Conservation (phyloP, 108 stramenopile genomes). For the Cylindrotheca closterium region DNA sequence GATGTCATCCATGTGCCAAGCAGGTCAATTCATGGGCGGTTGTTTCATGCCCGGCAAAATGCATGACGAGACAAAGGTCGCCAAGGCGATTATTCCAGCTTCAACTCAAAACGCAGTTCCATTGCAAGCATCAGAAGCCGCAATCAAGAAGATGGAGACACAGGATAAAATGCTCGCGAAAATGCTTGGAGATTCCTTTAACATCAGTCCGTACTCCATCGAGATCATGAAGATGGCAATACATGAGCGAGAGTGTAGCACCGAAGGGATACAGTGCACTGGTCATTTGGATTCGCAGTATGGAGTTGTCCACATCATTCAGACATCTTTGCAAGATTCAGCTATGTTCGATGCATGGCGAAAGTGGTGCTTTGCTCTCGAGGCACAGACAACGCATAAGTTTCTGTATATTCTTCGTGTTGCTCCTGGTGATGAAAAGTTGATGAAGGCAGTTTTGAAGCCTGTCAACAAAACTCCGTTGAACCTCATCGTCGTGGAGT, state of each 20-base stretch:
- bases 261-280: neutral
- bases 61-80: neutral
- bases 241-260: neutral
- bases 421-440: conserved; percentile 24
- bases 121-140: neutral
- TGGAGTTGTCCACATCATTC: neutral
- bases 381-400: conserved; percentile 39
- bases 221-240: neutral
- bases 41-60: neutral
- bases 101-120: neutral
- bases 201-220: neutral
- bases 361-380: conserved; percentile 9
- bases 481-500: neutral
- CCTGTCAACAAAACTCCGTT: neutral
- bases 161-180: neutral
- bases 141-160: neutral
- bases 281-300: neutral
- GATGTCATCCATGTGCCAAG: neutral
- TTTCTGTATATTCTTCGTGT: conserved; percentile 52
- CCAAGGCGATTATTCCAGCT: neutral
- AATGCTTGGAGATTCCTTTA: neutral
- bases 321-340: neutral
- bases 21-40: neutral
- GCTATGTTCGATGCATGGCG: neutral
- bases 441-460: neutral